Evolutionary conservation across 2,329 filamentous ascomycete genomes (phyloP).

Genomic region (Diaporthe velutina): DNA sequence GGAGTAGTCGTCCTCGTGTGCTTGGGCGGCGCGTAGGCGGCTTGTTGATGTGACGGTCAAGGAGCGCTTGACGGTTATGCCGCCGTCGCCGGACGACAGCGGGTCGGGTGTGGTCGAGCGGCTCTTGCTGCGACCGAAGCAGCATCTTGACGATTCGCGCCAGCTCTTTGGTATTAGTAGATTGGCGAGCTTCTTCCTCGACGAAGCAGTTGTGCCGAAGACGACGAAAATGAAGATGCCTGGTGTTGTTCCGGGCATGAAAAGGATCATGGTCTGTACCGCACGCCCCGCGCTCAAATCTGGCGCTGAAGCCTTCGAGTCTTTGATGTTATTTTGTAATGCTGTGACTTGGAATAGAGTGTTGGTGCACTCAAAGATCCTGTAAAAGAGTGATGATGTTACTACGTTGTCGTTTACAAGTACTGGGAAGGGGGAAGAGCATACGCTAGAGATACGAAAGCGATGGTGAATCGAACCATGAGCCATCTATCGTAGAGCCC

Average conservation of each 20-base stretch:
- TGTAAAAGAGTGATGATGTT: not conserved
- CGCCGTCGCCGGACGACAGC: not conserved
- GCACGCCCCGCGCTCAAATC: slow-evolving; percentile 42
- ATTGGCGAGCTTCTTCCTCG: slow-evolving; percentile 41
- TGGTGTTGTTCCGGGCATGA: slow-evolving; percentile 44
- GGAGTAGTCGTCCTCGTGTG: slow-evolving; percentile 7
- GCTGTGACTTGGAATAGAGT: slow-evolving; percentile 45
- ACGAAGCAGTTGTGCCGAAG: slow-evolving; percentile 44
- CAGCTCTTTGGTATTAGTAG: slow-evolving; percentile 37
- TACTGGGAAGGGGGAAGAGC: not conserved
- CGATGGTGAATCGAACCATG: slow-evolving; percentile 46
- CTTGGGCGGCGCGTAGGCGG: slow-evolving; percentile 11
- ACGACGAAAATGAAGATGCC: slow-evolving; percentile 43
- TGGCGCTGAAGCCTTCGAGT: slow-evolving; percentile 34
- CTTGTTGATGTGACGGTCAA: slow-evolving; percentile 36
- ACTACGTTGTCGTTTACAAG: not conserved
- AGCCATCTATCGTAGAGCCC: slow-evolving; percentile 47
- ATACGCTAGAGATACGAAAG: slow-evolving; percentile 43
- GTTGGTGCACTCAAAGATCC: slow-evolving; percentile 46
- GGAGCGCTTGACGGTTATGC: slow-evolving; percentile 36
- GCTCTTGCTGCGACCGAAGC: not conserved
- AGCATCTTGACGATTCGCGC: slow-evolving; percentile 4
- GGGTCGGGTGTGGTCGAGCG: not conserved
- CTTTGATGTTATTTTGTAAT: slow-evolving; percentile 40
- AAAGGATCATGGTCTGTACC: slow-evolving; percentile 38